A percentile compares a stretch with the other conserved stretches of the same genome.
phyloP scores from a whole-genome alignment of 805 yeast genomes.

The Myxozyma lipomycoides region DNA sequence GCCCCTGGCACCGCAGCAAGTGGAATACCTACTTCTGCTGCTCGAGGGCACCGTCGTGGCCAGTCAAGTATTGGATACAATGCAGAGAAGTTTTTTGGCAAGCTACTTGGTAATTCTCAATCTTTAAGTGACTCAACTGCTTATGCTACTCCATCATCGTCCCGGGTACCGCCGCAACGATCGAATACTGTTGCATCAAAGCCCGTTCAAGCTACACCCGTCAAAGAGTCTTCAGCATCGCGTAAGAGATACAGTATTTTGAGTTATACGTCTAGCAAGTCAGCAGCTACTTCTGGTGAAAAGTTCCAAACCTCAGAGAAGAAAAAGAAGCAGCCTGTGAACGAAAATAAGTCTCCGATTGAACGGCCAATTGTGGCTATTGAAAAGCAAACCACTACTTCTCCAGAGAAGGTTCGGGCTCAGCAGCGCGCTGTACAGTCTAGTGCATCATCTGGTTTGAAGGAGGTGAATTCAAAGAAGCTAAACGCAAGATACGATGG shows the following conservation, averaged over 20 bases:
- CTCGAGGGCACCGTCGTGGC: conserved; percentile 21
- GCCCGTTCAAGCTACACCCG: background rate
- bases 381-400: background rate
- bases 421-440: conserved; percentile 1
- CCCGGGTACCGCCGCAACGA: background rate
- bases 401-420: background rate
- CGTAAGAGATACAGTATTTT: conserved; percentile 3
- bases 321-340: background rate
- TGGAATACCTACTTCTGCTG: conserved; percentile 2
- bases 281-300: background rate
- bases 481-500: background rate
- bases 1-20: background rate
- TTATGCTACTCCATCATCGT: background rate
- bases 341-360: background rate
- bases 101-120: conserved; percentile 4
- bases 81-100: conserved; percentile 25
- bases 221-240: background rate
- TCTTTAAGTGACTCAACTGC: background rate
- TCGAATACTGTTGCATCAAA: conserved; percentile 2
- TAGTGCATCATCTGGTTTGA: background rate
- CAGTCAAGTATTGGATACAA: conserved; percentile 22
- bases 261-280: background rate
- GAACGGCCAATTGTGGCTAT: background rate
- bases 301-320: background rate
- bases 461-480: background rate